Conservation (phyloP, 2,329 filamentous ascomycete species). For the Paraphaeosphaeria minitans region DNA sequence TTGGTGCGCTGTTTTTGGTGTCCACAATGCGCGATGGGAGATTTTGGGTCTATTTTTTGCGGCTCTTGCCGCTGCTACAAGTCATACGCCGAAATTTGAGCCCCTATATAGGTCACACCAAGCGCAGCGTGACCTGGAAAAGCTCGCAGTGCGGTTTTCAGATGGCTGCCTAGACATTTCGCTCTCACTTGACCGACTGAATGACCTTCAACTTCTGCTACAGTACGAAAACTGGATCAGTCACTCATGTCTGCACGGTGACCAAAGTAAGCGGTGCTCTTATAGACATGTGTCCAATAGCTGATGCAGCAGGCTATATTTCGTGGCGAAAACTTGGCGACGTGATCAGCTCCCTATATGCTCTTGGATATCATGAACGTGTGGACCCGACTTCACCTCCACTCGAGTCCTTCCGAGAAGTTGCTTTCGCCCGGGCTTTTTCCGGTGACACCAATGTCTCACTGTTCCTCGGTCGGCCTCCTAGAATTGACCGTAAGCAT, state of each 20-base stretch:
- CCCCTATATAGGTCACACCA: constrained; percentile 22
- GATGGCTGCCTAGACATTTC: constrained; percentile 46
- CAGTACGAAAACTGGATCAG: constrained; percentile 20
- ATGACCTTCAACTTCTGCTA: constrained; percentile 10
- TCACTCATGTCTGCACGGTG: constrained; percentile 14
- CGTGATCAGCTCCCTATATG: constrained; percentile 53
- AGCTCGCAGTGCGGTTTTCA: constrained; percentile 27
- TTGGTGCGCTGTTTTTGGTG: constrained; percentile 17
- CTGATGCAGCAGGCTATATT: constrained; percentile 47
- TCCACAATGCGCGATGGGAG: constrained; percentile 47
- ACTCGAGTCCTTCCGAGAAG: constrained; percentile 48
- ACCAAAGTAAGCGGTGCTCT: constrained; percentile 14
- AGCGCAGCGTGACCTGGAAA: constrained; percentile 3
- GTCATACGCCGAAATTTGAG: constrained; percentile 39
- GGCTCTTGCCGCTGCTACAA: constrained; percentile 4
- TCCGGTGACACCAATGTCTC: constrained; percentile 55
- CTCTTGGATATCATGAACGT: constrained; percentile 55
- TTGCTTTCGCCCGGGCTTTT: constrained; percentile 51
- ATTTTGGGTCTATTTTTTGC: constrained; percentile 49
- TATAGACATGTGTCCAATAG: constrained; percentile 28
- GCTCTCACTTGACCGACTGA: constrained; percentile 25
- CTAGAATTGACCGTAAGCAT: constrained; percentile 31
- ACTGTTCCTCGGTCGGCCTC: constrained; percentile 58
- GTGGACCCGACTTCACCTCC: constrained; percentile 41
- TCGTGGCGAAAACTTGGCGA: constrained; percentile 57